Evolutionary conservation across 331 rosid species (phyloP).

Genomic region (Cydonia oblonga): DNA sequence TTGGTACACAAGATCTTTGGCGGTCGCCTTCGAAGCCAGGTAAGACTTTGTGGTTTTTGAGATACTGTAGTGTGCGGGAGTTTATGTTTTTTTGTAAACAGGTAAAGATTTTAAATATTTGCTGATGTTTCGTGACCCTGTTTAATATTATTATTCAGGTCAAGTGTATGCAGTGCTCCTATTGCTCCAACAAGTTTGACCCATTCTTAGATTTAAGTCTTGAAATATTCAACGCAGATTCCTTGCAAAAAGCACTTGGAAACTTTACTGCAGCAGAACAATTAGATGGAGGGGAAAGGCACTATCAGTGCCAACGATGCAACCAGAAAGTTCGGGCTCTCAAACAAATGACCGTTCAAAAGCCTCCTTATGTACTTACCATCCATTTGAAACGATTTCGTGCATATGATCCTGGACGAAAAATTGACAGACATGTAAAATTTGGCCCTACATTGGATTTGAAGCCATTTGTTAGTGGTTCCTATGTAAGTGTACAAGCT

Average conservation of each 20-base stretch:
- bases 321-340: constrained; percentile 86
- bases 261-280: constrained; percentile 75
- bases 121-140: not conserved
- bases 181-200: constrained; percentile 77
- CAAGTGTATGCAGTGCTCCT: constrained; percentile 71
- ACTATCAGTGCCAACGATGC: constrained; percentile 82
- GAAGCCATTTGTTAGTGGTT: constrained; percentile 74
- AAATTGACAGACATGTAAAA: constrained; percentile 71
- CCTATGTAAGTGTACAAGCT: constrained; percentile 36
- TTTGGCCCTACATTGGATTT: constrained; percentile 61
- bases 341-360: constrained; percentile 76
- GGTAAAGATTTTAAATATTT: not conserved
- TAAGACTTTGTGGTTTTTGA: constrained; percentile 11
- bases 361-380: constrained; percentile 83
- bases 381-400: constrained; percentile 80
- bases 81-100: not conserved
- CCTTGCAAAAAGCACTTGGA: constrained; percentile 65
- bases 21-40: constrained; percentile 92
- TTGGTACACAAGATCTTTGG: constrained; percentile 93
- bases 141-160: constrained; percentile 47
- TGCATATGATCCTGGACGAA: constrained; percentile 57
- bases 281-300: constrained; percentile 89
- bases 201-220: constrained; percentile 93
- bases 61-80: not conserved
- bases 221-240: constrained; percentile 78